A percentile compares a stretch with the other conserved stretches of the same genome.
phyloP scores from a whole-genome alignment of 2,329 filamentous ascomycete species.

The Diaporthe sp. region DNA sequence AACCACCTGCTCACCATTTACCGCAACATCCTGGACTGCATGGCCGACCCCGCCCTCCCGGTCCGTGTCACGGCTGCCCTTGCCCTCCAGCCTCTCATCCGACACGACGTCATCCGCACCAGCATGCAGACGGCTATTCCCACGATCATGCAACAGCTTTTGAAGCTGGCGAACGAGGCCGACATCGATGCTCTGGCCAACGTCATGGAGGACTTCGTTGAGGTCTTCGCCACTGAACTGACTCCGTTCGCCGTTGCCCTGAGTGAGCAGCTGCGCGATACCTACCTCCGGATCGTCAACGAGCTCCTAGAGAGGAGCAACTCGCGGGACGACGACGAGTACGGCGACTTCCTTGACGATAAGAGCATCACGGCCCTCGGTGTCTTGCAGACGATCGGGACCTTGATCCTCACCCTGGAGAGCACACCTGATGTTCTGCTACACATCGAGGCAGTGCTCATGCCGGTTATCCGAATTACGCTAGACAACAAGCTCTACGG shows the following conservation, averaged over 20 bases:
- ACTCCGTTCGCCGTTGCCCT: constrained; percentile 97
- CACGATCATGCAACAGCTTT: constrained; percentile 98
- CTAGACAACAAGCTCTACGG: constrained; percentile 97
- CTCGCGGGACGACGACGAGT: constrained; percentile 79
- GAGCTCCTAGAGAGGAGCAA: constrained; percentile 91
- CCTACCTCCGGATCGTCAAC: constrained; percentile 91
- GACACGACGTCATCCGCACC: constrained; percentile 91
- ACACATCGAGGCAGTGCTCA: constrained; percentile 93
- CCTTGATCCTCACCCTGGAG: constrained; percentile 94
- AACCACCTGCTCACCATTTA: constrained; percentile 98
- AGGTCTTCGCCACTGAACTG: constrained; percentile 96
- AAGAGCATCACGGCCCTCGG: constrained; percentile 98
- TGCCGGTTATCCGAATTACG: constrained; percentile 96
- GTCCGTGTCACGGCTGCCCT: constrained; percentile 95
- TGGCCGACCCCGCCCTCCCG: constrained; percentile 93
- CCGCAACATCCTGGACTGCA: constrained; percentile 94
- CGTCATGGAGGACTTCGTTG: constrained; percentile 99
- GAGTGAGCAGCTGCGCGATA: constrained; percentile 95
- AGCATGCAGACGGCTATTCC: constrained; percentile 99
- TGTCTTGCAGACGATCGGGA: constrained; percentile 97
- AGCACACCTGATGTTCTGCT: constrained; percentile 95
- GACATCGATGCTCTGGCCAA: constrained; percentile 97
- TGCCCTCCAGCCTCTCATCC: constrained; percentile 92
- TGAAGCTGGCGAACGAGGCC: constrained; percentile 97
- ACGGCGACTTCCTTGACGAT: constrained; percentile 93